Evolutionary conservation across 805 yeast species (phyloP), one percentile per base, ranked within the genome.

Genomic region (Kodamaea restingae): DNA sequence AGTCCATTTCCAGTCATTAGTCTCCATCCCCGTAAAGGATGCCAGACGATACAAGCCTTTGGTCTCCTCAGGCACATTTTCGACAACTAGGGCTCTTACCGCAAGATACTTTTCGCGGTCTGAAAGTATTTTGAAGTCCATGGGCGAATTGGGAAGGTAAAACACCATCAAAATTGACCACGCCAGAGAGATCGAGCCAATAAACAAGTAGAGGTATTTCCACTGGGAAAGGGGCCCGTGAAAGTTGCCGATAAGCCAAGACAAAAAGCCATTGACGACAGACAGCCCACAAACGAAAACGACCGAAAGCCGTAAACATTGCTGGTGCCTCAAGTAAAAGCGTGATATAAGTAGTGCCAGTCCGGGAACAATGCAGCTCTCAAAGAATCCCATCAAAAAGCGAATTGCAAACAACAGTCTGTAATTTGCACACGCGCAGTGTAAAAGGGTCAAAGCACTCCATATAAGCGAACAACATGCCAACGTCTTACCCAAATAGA

Each of bases 1-100:
- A 32, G 42, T 29, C 50, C 46, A 40, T 38, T 54, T 51, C 43
- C 50, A 55, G 25, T 43, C 42, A 27, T 21, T 42, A 36, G 17
- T 32, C 18, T 36, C 39, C 34, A 44, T 39, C 20, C 41, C 41
- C 31, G 34, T 26, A 28, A 40, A 35, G n/a, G 39, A 39, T 1
- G 38, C 18, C 38, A 35, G 38, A 7, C 38, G 32, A 10, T 39
- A 38, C 26, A 41, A 38, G 11, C 33, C 33, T 32, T 52, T 50
- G 15, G 15, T 15, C 10, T 30, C 32, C 12, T 30, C 14, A 31
- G 38, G 12, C 38, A 3, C 11, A 44, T 44, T 34, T 51, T 42
- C 26, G 36, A 32, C 27, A 39, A 26, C 45, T 33, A 12, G 48
- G 7, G 33, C 32, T 14, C 20, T 21, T 11, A 36, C 39, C 17